Base-by-base conservation (phyloP, 2,329 filamentous ascomycete species). In the Calonectria montana region DNA sequence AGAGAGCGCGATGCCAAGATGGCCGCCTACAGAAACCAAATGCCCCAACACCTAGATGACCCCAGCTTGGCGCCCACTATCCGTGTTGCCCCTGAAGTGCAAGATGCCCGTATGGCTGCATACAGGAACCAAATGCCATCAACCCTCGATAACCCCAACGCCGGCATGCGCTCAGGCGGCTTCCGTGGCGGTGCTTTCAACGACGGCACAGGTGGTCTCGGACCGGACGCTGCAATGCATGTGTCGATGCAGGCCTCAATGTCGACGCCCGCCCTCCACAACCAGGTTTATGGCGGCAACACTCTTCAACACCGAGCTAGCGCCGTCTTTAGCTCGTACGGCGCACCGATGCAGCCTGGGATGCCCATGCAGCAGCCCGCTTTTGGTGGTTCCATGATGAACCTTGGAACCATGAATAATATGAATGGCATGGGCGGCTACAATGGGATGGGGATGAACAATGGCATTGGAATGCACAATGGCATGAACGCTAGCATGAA, bases 151-250 rank as follows among this genome's bases (percentile, higher is more conserved):
- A 75, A 76, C 2, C 76, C 75, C n/a, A 67, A 79, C 65, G 77
- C 80, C 25, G 81, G 80, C 31, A 43, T 29, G 12, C 63, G 63
- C 29, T 79, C 85, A 0, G 86, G 87, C 35, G 88, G 87, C 0
- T 91, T 84, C 77, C 83, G 85, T 74, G 84, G 86, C 23, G 89
- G 89, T 3, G 82, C 83, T n/a, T 91, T 88, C 77, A 91, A 91
- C 75, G 87, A 90, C 65, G 88, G 88, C 1, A 80, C 77, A 16
- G 88, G 84, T 6, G 88, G 88, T 3, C 48, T 70, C 61, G 79
- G 75, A 7, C 67, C 70, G 18, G 78, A 78, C 27, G 78, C 75
- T 0, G 74, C 79, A 5, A 72, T 79, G 53, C 53, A 59, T 21
- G 53, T 59, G 31, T 59, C 53, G 0, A 59, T 59, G 53, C 53